Percentiles rank a stretch among this genome's conserved stretches.
Conservation (phyloP, 768 basidiomycete genomes). For the Suillus decipiens region DNA sequence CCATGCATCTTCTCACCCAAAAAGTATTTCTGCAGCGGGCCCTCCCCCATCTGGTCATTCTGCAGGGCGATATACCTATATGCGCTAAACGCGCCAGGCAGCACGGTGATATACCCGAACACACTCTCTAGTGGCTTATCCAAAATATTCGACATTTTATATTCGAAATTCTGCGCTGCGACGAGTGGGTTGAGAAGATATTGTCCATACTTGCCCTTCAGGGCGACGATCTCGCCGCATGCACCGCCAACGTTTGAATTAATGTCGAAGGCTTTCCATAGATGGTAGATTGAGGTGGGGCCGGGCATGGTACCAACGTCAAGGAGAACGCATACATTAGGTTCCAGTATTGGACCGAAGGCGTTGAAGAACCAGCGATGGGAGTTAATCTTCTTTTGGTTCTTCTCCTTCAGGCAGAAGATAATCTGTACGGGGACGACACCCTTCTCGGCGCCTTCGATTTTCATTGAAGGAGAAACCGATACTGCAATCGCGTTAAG, state of each 20-base stretch:
- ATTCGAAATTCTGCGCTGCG: slow-evolving; percentile 92
- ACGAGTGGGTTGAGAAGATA: slow-evolving; percentile 85
- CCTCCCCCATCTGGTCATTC: slow-evolving; percentile 81
- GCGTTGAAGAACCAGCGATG: slow-evolving; percentile 96
- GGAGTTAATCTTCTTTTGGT: slow-evolving; percentile 95
- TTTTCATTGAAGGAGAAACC: slow-evolving; percentile 78
- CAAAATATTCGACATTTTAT: slow-evolving; percentile 92
- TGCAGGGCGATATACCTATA: slow-evolving; percentile 90
- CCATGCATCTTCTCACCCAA: slow-evolving; percentile 95
- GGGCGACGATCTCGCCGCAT: slow-evolving; percentile 93
- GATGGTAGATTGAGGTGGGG: slow-evolving; percentile 84
- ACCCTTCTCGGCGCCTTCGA: slow-evolving; percentile 77
- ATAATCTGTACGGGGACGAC: slow-evolving; percentile 89
- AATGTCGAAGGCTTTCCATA: slow-evolving; percentile 95
- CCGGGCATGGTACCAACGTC: slow-evolving; percentile 89
- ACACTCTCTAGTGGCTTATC: slow-evolving; percentile 90
- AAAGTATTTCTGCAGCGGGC: slow-evolving; percentile 95
- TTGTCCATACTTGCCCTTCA: slow-evolving; percentile 81
- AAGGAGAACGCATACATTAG: slow-evolving; percentile 90
- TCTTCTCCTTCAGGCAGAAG: slow-evolving; percentile 91
- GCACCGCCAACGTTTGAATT: slow-evolving; percentile 91
- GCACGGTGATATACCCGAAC: slow-evolving; percentile 93
- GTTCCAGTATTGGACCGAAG: slow-evolving; percentile 77
- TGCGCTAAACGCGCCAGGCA: slow-evolving; percentile 92
- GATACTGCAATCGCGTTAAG: slow-evolving; percentile 52